Base-by-base conservation (phyloP, 768 basidiomycete species). In the Hypsizygus marmoreus region DNA sequence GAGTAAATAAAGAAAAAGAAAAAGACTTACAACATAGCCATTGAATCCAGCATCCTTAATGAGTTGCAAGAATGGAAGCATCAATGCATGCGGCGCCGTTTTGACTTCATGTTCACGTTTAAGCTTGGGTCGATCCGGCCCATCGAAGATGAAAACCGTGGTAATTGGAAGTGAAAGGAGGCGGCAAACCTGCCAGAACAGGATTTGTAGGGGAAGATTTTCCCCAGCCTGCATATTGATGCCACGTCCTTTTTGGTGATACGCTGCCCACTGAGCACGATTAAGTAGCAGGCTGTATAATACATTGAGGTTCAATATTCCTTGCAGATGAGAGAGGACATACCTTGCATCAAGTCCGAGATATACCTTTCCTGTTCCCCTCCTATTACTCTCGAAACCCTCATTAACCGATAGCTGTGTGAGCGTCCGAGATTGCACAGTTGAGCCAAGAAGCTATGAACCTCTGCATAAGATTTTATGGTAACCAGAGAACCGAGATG, bases 161-260 rank as follows among this genome's bases (percentile, higher is more conserved):
- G 6, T 22, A 29, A 42, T 14, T 4, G 40, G 31, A 10, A 42
- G 28, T 14, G 28, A 4, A 3, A 42, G 24, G 23, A 39, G 24
- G 2, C 38, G 38, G 23, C 38, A 39, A 3, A 39, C 8, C 38
- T 39, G 38, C 4, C 3, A 39, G 23, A 39, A 39, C 6, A 39
- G 24, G n/a, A 39, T 39, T 16, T 39, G 38, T 3, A 39, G 14
- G 13, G 39, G 39, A 4, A 40, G 25, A 17, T 40, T 40, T 19
- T 40, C 25, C 4, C 39, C 39, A 11, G 41, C 41, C 20, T 43
- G 41, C 29, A 43, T 43, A 16, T 34, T 43, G 30, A 43, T 16
- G 4, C 41, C 41, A 4, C 20, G 39, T 3, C 13, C 10, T 13
- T 8, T 31, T 33, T 43, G 41, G 11, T 43, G 41, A 24, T 43